Base-by-base conservation (phyloP, 2,329 filamentous ascomycete genomes). In the Apiospora aurea region DNA sequence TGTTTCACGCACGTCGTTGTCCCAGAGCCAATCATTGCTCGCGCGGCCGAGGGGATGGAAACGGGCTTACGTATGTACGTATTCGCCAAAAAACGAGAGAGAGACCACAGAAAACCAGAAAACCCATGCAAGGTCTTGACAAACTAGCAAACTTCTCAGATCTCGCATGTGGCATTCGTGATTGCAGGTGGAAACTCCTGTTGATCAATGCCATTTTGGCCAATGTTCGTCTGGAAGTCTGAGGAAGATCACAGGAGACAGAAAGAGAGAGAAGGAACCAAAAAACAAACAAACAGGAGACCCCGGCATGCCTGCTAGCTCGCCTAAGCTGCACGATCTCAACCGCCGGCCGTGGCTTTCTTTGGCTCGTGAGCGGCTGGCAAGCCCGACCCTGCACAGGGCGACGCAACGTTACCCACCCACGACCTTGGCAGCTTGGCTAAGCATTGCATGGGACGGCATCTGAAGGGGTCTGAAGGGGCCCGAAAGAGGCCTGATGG, bases 111-210 rank as follows among this genome's bases (percentile, higher is more conserved):
- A 38, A 38, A 38, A 38, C 34, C 34, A 61, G 18, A 57, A 51
- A 10, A 29, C 46, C 46, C 46, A n/a, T 29, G 51, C 51, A 29
- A 38, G 13, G 24, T 53, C 51, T 53, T 21, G 53, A 57, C 53
- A 18, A 64, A 41, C 57, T 21, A 26, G 34, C 53, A 18, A 64
- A 41, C 57, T 64, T 7, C 29, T 64, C 57, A 41, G 57, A 64
- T 64, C 57, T 64, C 57, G 57, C 57, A 64, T 64, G 34, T 61
- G 46, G 46, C 57, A 18, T 38, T n/a, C 8, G 8, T 38, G 53
- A 61, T 61, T 61, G 57, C 46, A 29, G 18, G 57, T 64, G 57
- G 57, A 64, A 64, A 64, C 57, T 38, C 57, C 57, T 64, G 57
- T 41, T 64, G 57, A 64, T 64, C 57, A 64, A 38, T 64, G 57